These are phyloP conservation scores for Gnomoniopsis smithogilvyi DNA, from an alignment of 2,329 filamentous ascomycete genomes.

Conservation along the genomic window DNA sequence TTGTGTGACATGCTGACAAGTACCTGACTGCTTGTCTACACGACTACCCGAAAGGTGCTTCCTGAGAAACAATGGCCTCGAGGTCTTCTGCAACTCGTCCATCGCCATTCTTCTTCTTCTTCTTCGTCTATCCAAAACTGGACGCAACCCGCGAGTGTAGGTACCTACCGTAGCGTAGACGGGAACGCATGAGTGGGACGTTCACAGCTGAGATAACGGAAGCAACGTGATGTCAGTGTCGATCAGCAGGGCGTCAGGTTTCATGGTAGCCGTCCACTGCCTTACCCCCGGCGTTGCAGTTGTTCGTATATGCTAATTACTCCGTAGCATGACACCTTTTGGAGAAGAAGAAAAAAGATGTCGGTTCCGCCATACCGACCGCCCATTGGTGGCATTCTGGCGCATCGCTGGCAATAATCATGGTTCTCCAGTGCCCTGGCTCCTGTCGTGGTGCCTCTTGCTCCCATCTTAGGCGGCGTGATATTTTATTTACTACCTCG, in stretches of 20 bases:
- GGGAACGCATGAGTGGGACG: background rate
- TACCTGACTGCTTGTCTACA: no score
- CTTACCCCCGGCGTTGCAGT: background rate
- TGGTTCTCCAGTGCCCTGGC: background rate
- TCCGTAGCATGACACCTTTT: background rate
- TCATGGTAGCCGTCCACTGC: background rate
- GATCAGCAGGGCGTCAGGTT: background rate
- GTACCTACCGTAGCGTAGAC: background rate
- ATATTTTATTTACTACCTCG: background rate
- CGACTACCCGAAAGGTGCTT: no score
- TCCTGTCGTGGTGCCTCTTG: background rate
- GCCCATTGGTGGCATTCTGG: background rate
- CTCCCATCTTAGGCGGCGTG: background rate
- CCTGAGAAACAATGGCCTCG: no score
- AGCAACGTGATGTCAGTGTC: conserved; percentile 10
- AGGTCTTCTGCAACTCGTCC: no score
- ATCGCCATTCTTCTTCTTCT: no score
- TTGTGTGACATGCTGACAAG: background rate
- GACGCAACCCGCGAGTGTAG: background rate
- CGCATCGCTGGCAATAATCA: background rate
- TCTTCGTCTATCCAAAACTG: background rate
- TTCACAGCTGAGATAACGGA: background rate
- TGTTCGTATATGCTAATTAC: background rate
- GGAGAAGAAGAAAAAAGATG: no score
- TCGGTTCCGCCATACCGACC: background rate